Conservation (phyloP, 1,139 yeast genomes). For the Nakaseomyces bracarensis region DNA sequence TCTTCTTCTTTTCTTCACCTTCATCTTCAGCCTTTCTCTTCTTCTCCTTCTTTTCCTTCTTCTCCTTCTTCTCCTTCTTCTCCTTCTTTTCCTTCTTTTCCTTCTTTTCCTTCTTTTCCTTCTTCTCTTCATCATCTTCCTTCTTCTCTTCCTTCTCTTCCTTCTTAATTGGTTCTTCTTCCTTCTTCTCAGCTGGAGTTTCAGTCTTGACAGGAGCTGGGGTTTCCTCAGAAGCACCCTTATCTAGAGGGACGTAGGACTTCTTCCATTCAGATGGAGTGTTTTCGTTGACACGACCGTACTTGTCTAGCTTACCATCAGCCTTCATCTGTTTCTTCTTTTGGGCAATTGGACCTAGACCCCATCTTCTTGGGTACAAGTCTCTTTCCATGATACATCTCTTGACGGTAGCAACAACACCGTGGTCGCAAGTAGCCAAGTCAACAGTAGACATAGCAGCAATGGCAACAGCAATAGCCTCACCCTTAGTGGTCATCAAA, state of each 20-base stretch:
- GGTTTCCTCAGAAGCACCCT: constrained; percentile 37
- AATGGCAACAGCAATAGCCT: constrained; percentile 96
- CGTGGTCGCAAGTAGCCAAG: constrained; percentile 93
- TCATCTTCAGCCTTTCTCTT: constrained; percentile 59
- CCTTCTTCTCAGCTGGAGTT: constrained; percentile 33
- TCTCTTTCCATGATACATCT: constrained; percentile 99
- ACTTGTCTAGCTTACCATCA: constrained; percentile 94
- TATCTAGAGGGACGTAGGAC: constrained; percentile 75
- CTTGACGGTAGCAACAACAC: constrained; percentile 96
- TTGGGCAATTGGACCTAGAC: constrained; percentile 96
- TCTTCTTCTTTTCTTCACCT: constrained; percentile 54
- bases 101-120: constrained; percentile 30
- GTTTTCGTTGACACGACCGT: constrained; percentile 83
- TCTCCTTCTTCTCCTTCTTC: constrained; percentile 48
- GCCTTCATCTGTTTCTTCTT: constrained; percentile 97
- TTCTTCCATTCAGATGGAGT: constrained; percentile 92
- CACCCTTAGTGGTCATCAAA: constrained; percentile 97
- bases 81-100: constrained; percentile 42
- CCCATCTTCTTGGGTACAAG: constrained; percentile 99
- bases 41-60: constrained; percentile 52
- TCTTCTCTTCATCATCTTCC: constrained; percentile 16
- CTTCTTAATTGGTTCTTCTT: constrained; percentile 24
- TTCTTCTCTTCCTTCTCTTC: constrained; percentile 38
- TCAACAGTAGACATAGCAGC: constrained; percentile 99
- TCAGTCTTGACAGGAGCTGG: constrained; percentile 27